Evolutionary conservation across 176 grass and related monocot genomes (phyloP).

Genomic region (Olyra latifolia): DNA sequence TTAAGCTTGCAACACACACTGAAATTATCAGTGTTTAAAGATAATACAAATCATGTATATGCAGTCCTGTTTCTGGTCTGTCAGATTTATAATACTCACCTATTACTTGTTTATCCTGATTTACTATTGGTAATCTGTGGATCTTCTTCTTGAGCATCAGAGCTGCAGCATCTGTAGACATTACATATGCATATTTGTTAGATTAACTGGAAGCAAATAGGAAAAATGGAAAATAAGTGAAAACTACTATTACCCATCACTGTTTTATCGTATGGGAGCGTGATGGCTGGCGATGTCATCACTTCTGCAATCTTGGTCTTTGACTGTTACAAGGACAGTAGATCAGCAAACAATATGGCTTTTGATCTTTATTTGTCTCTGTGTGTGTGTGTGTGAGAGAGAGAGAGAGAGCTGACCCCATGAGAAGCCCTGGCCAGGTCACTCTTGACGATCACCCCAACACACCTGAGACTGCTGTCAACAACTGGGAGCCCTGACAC

Average conservation of each 20-base stretch:
- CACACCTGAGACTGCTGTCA: constrained; percentile 61
- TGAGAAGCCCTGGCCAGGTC: constrained; percentile 58
- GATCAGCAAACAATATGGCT: constrained; percentile 17
- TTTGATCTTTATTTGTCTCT: neutral
- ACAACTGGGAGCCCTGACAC: constrained; percentile 77
- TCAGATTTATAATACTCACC: constrained; percentile 47
- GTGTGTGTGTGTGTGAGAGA: neutral
- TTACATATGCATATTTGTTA: constrained; percentile 13
- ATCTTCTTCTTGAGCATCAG: constrained; percentile 91
- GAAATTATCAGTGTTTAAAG: constrained; percentile 2
- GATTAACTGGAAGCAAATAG: neutral
- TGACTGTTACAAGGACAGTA: constrained; percentile 46
- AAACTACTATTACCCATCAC: constrained; percentile 64
- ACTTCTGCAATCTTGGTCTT: constrained; percentile 60
- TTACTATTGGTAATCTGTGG: constrained; percentile 80
- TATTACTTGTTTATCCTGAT: constrained; percentile 73
- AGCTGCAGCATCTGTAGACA: constrained; percentile 79
- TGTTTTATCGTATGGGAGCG: constrained; percentile 66
- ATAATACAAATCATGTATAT: constrained; percentile 28
- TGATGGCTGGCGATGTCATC: constrained; percentile 90
- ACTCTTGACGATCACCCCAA: constrained; percentile 73
- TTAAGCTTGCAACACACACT: constrained; percentile 32
- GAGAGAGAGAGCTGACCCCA: constrained; percentile 49
- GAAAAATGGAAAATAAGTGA: neutral
- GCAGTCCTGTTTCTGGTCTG: neutral